phyloP scores from a whole-genome alignment of 1,284 basidiomycete species.

The Farysia itapuensis region DNA sequence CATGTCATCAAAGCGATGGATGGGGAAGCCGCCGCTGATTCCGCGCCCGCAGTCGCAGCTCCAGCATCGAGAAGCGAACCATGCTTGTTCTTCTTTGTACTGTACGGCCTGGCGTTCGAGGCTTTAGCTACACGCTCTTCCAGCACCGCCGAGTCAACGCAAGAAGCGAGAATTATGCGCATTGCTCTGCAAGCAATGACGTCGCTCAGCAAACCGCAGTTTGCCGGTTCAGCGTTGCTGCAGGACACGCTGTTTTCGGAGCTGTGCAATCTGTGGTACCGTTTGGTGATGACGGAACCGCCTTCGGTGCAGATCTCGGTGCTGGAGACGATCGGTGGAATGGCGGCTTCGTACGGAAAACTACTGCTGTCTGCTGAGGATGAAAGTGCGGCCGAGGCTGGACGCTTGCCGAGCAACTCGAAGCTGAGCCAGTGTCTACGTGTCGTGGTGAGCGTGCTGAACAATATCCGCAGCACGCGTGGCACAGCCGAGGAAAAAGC shows the following conservation, averaged over 20 bases:
- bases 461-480: slow-evolving; percentile 67
- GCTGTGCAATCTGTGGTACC: slow-evolving; percentile 81
- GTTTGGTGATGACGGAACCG: slow-evolving; percentile 83
- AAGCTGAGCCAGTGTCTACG: slow-evolving; percentile 74
- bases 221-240: slow-evolving; percentile 77
- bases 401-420: slow-evolving; percentile 60
- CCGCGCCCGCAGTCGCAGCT: slow-evolving; percentile 1
- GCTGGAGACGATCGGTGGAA: slow-evolving; percentile 71
- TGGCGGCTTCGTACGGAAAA: slow-evolving; percentile 67
- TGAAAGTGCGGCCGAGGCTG: slow-evolving; percentile 13
- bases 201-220: slow-evolving; percentile 74
- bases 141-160: slow-evolving; percentile 61
- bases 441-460: slow-evolving; percentile 77
- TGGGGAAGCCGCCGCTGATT: slow-evolving; percentile 63
- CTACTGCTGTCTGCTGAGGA: slow-evolving; percentile 44
- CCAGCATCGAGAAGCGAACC: slow-evolving; percentile 65
- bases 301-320: slow-evolving; percentile 74
- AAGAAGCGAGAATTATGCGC: slow-evolving; percentile 44
- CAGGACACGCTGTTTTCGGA: slow-evolving; percentile 82
- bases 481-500: slow-evolving; percentile 60
- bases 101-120: slow-evolving; percentile 92
- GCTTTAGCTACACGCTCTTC: slow-evolving; percentile 72
- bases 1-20: slow-evolving; percentile 78
- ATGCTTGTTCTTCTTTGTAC: slow-evolving; percentile 77
- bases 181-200: slow-evolving; percentile 79